Evolutionary conservation across 768 basidiomycete genomes (phyloP), one percentile per base, ranked within the genome.

Genomic region (Pleurotus giganteus): DNA sequence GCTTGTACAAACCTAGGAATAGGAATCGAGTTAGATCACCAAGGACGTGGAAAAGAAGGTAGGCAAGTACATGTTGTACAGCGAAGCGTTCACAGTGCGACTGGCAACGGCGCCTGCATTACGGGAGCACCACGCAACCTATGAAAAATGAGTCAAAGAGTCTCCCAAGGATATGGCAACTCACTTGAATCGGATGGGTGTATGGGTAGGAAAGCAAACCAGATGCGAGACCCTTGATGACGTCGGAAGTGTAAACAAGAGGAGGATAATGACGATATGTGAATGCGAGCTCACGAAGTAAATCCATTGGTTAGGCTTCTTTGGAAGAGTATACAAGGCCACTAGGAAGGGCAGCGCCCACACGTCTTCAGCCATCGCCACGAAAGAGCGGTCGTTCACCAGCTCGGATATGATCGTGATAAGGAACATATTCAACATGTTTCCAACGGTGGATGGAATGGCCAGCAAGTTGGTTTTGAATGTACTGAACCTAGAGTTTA

Each of bases 261-360:
- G 21, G 17, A 34, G n/a, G 9, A 2, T 29, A 41, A 47, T 26
- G 32, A 26, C n/a, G 2, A 39, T 3, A 32, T 24, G 26, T 1
- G 36, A 26, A 28, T 15, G 44, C 43, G 4, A 57, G 62, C 78
- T 37, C 34, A 80, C 82, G 55, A 76, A 84, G 64, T 76, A 80
- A 6, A 75, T 45, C 83, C 82, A 84, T 21, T 71, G 78, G 46
- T 79, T 81, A 1, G 77, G 74, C 3, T 73, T 67, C n/a, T 63
- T 67, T 0, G 80, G 79, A 0, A 83, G 66, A 4, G 70, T 67
- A 55, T 80, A 81, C 13, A 85, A 54, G 0, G 82, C 82, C 26
- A 88, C 70, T 46, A 87, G 66, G 68, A 84, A 84, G 2, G 85
- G 83, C 13, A 88, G 67, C 0, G 73, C 66, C 86, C 86, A 89